Base-by-base conservation (phyloP, 2,329 filamentous ascomycete species). In the Aspergillus udagawae region DNA sequence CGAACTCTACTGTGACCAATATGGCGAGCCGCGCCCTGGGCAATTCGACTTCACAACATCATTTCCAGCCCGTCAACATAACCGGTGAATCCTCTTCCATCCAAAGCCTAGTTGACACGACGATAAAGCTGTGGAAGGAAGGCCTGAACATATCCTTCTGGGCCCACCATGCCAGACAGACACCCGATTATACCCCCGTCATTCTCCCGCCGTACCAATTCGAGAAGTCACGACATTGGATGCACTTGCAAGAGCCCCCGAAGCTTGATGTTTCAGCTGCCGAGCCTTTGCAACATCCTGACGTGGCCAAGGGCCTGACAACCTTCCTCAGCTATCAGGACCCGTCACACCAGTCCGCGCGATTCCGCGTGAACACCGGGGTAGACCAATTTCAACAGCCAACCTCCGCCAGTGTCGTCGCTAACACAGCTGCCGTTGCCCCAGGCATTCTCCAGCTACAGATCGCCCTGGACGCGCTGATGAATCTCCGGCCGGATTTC, bases 161-260 rank as follows among this genome's bases (percentile, higher is more conserved):
- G 80, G 51, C 66, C 0, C 72, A 76, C 45, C 72, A 73, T 45
- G 12, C 25, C 1, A 29, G 4, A 0, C 74, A 79, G 52, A 69
- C 57, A 0, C 1, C 17, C 1, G 51, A 65, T 1, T 73, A 72
- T 57, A 12, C 53, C 0, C 49, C 54, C 3, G 4, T 76, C 3
- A 32, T 70, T 0, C 63, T 80, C 0, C 77, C 77, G 0, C 73
- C 76, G 0, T 79, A 79, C 54, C 77, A 79, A 47, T 79, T 80
- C 56, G 75, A 78, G 14, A 71, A 73, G 48, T 50, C 63, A 0
- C 52, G 62, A 1, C 75, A 78, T 57, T 79, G 76, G 76, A 41
- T 78, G 3, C 67, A 74, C 2, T 51, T 73, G 3, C 74, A 32
- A 47, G 38, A 28, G 29, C 60, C 63, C 53, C 28, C 20, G 3